Percentiles rank a stretch among this genome's conserved stretches.
These are phyloP conservation scores for Trichoderma gracile DNA, from an alignment of 2,329 filamentous ascomycete genomes.

Conservation along the genomic window DNA sequence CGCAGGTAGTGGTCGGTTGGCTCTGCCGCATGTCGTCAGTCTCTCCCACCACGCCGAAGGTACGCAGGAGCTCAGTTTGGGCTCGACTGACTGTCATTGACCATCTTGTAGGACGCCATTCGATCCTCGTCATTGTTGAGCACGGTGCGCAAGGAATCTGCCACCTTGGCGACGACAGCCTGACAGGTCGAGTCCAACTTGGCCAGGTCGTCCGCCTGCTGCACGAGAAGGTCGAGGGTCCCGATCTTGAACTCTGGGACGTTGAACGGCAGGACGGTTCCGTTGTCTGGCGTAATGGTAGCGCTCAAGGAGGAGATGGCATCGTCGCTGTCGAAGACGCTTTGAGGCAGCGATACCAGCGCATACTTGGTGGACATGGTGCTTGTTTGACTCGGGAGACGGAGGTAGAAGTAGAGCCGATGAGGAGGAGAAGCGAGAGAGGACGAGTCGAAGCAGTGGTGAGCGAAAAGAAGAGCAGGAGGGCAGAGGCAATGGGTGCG, in stretches of 20 bases:
- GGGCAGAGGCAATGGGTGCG: background rate
- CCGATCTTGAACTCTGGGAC: slow-evolving; percentile 98
- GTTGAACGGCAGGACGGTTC: slow-evolving; percentile 72
- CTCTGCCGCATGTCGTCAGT: slow-evolving; percentile 56
- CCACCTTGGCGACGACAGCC: slow-evolving; percentile 82
- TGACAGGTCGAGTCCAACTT: slow-evolving; percentile 83
- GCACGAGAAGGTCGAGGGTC: slow-evolving; percentile 88
- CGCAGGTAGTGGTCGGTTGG: slow-evolving; percentile 93
- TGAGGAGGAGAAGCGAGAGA: background rate
- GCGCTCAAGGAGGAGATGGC: slow-evolving; percentile 74
- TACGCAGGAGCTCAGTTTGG: slow-evolving; percentile 6
- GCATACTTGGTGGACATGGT: slow-evolving; percentile 68
- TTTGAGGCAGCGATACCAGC: slow-evolving; percentile 85
- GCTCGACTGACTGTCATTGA: slow-evolving; percentile 78
- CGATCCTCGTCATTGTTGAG: slow-evolving; percentile 83
- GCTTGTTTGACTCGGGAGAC: slow-evolving; percentile 21
- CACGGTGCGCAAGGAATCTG: slow-evolving; percentile 78
- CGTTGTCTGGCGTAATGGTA: slow-evolving; percentile 73
- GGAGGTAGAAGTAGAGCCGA: slow-evolving; percentile 22
- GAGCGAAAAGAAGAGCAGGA: background rate
- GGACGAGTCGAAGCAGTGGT: background rate
- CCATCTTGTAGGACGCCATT: slow-evolving; percentile 82
- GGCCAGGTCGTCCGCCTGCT: slow-evolving; percentile 90
- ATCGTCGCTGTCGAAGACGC: slow-evolving; percentile 83
- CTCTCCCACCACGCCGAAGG: background rate